Evolutionary conservation across 2,329 filamentous ascomycete genomes (phyloP).

Genomic region (Colletotrichum scovillei): DNA sequence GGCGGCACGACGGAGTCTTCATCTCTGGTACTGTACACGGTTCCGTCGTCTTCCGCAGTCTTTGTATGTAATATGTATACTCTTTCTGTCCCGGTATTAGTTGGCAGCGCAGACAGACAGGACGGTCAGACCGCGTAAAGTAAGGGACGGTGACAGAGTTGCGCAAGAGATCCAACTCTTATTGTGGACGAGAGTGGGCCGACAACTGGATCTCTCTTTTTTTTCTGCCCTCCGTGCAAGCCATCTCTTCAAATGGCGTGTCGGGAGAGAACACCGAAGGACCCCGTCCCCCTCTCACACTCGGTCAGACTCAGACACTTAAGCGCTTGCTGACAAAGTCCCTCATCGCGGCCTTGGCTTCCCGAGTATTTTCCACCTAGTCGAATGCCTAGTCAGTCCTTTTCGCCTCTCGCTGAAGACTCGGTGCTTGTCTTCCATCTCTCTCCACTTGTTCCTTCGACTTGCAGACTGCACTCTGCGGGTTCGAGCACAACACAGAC

Average conservation of each 20-base stretch:
- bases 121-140: not conserved
- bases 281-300: conserved; percentile 6
- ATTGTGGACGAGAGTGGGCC: conserved; percentile 30
- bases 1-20: conserved; percentile 3
- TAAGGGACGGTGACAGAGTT: not conserved
- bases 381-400: not conserved
- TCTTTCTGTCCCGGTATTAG: not conserved
- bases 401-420: conserved; percentile 32
- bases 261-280: conserved; percentile 32
- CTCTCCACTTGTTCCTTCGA: conserved; percentile 1
- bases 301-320: conserved; percentile 12
- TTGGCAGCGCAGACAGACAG: not conserved
- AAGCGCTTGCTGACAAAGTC: conserved; percentile 29
- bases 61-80: not conserved
- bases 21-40: not conserved
- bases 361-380: conserved; percentile 11
- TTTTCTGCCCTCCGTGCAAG: conserved; percentile 1
- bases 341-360: conserved; percentile 11
- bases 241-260: conserved; percentile 1
- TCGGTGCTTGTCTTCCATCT: conserved; percentile 19
- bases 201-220: conserved; percentile 15
- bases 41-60: conserved; percentile 13
- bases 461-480: conserved; percentile 21
- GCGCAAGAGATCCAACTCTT: conserved; percentile 19
- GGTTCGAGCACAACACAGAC: conserved; percentile 4